These are phyloP conservation scores for Yamadazyma paraphyllophila DNA, from an alignment of 805 yeast species.

Conservation along the genomic window DNA sequence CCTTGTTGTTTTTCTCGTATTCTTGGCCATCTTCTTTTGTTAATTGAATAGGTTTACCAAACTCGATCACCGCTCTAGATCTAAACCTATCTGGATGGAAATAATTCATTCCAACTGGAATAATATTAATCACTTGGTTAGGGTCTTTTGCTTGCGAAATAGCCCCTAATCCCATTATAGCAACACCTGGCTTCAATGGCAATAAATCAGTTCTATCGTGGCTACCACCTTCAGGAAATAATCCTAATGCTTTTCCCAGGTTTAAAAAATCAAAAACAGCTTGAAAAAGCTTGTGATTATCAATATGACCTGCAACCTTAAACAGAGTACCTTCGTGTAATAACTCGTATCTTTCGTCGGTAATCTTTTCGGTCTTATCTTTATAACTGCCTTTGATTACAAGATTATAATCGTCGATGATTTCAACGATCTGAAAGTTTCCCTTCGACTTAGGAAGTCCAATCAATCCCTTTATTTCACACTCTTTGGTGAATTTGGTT, in stretches of 20 bases:
- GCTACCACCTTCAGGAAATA: slow-evolving; percentile 46
- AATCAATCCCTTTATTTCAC: slow-evolving; percentile 33
- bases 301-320: slow-evolving; percentile 40
- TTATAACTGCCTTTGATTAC: slow-evolving; percentile 9
- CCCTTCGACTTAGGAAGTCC: slow-evolving; percentile 39
- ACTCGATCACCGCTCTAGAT: slow-evolving; percentile 41
- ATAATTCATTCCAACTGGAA: slow-evolving; percentile 43
- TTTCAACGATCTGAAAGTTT: slow-evolving; percentile 26
- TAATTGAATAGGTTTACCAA: slow-evolving; percentile 40
- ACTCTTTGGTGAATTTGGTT: slow-evolving; percentile 33
- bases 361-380: slow-evolving; percentile 1
- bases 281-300: slow-evolving; percentile 34
- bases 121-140: slow-evolving; percentile 27
- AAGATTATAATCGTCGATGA: slow-evolving; percentile 10
- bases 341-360: slow-evolving; percentile 3
- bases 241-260: slow-evolving; percentile 33
- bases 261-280: slow-evolving; percentile 38
- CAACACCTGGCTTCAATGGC: slow-evolving; percentile 46
- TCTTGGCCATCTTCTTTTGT: slow-evolving; percentile 25
- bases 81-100: slow-evolving; percentile 43
- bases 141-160: slow-evolving; percentile 26
- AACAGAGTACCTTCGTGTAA: slow-evolving; percentile 26
- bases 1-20: slow-evolving; percentile 27
- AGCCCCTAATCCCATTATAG: slow-evolving; percentile 45
- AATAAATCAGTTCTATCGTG: slow-evolving; percentile 42